Conservation (phyloP, 2,329 filamentous ascomycete species). For the Stagonosporopsis chrysanthemi region DNA sequence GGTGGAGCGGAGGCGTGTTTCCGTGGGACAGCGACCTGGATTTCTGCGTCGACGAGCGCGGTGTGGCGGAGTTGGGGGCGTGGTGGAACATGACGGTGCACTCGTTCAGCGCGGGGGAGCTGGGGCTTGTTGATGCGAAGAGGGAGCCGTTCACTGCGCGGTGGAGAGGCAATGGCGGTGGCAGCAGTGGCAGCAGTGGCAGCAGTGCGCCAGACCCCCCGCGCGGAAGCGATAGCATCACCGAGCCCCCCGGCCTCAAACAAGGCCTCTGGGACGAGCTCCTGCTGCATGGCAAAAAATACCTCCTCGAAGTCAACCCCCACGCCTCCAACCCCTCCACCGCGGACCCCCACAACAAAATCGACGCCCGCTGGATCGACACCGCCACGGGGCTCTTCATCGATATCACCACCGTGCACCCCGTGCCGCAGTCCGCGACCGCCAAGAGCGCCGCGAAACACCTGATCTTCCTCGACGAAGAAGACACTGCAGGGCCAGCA, state of each 20-base stretch:
- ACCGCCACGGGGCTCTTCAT: slow-evolving; percentile 66
- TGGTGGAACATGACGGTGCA: slow-evolving; percentile 71
- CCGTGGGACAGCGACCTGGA: slow-evolving; percentile 70
- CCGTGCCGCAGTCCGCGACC: slow-evolving; percentile 48
- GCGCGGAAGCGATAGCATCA: not conserved
- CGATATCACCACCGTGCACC: slow-evolving; percentile 65
- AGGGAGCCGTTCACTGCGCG: not conserved
- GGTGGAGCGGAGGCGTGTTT: slow-evolving; percentile 68
- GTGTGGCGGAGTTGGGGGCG: slow-evolving; percentile 62
- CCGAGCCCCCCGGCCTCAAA: not conserved
- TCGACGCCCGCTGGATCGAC: slow-evolving; percentile 69
- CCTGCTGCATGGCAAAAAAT: slow-evolving; percentile 46
- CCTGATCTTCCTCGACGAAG: not conserved
- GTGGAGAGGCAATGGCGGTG: not conserved
- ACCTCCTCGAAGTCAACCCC: slow-evolving; percentile 67
- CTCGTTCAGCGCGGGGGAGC: slow-evolving; percentile 31
- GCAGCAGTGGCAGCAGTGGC: not conserved
- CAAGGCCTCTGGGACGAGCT: slow-evolving; percentile 16
- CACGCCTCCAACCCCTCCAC: slow-evolving; percentile 57
- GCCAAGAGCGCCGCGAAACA: not conserved
- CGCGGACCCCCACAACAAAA: slow-evolving; percentile 60
- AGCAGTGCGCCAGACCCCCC: too few species aligned
- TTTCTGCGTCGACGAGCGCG: slow-evolving; percentile 63
- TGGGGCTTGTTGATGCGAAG: slow-evolving; percentile 16
- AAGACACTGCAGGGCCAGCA: not conserved